Evolutionary conservation across 805 yeast species (phyloP), one percentile per base, ranked within the genome.

Genomic region (Lachancea meyersii): DNA sequence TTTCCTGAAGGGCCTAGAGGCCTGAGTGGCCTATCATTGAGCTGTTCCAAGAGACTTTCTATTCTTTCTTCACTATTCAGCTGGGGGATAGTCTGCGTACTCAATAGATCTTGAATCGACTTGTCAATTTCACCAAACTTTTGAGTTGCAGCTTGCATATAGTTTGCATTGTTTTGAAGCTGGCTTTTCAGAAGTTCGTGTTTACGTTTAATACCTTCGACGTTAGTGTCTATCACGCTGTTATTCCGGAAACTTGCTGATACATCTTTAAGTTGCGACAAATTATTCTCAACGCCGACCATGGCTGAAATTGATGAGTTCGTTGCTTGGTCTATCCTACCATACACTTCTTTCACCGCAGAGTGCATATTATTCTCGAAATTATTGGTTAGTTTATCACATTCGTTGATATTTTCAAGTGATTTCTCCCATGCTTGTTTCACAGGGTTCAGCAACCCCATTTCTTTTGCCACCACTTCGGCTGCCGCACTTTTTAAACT

Each of bases 381-480:
- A 2, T 40, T 46, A 28, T 57, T 57, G 36, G 53, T 61, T 11
- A 59, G 39, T 8, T 58, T 55, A 49, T 64, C 68, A 39, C 62
- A 57, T n/a, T 48, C 45, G 36, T 64, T 64, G 18, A 64, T 59
- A 14, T 55, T 45, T 6, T 57, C 57, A 8, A 61, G 51, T 4
- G 66, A 57, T 9, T 48, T 48, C 44, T 55, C 58, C 60, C 65
- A 61, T 31, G 53, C 58, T 9, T 48, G 40, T 39, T 45, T 51
- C n/a, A 54, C 49, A 5, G 66, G 65, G 22, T 55, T 55, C 21
- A 63, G 52, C 8, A 48, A 42, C 11, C 48, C 44, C 53, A 58
- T 51, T 44, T 63, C 67, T 27, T 54, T 50, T 7, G 55, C 48
- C 26, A 61, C 57, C 4, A 62, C 54, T 14, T 60, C 61, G 11